Base-by-base conservation (phyloP, 345 rosid species). In the Eucalyptus pauciflora region DNA sequence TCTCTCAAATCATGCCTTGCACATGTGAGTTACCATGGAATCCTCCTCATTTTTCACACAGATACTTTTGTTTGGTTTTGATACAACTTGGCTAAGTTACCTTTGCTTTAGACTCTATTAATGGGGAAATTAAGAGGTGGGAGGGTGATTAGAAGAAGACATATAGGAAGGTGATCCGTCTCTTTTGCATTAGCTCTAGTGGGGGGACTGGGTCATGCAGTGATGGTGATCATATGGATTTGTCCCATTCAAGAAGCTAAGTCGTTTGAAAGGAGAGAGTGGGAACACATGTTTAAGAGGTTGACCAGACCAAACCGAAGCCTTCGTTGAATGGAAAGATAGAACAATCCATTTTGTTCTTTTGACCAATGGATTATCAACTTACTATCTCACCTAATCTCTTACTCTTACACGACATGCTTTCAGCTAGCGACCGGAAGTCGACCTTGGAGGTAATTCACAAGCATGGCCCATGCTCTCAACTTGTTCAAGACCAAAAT, bases 161-260 rank as follows among this genome's bases (percentile, higher is more conserved):
- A 31, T 0, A n/a, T n/a, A n/a, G 80, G 43, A 13, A 8, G 80
- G 80, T 69, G 80, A 33, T 69, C 10, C 43, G 43, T 31, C 76
- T 64, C 76, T 69, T 31, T 69, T 31, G 80, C 10, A 7, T 25
- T 60, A 27, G 67, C 67, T 60, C 67, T 67, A 16, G 41, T 67
- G 20, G 76, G 16, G 41, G 43, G 80, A 69, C 13, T 69, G 16
- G 2, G 80, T 33, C 45, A 31, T 69, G 33, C 80, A 33, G 76
- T n/a, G 43, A 69, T 69, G 80, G 12, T 33, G 80, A 33, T 33
- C 80, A 31, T 33, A n/a, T 10, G 37, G 76, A 64, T n/a, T 16
- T 64, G 41, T n/a, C 76, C 0, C 0, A 0, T n/a, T 64, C 76
- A 64, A 64, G 37, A 64, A 64, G 41, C 41, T 4, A 0, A 1